Base-by-base conservation (phyloP, 106 monocot species). In the Apostasia shenzhenica region DNA sequence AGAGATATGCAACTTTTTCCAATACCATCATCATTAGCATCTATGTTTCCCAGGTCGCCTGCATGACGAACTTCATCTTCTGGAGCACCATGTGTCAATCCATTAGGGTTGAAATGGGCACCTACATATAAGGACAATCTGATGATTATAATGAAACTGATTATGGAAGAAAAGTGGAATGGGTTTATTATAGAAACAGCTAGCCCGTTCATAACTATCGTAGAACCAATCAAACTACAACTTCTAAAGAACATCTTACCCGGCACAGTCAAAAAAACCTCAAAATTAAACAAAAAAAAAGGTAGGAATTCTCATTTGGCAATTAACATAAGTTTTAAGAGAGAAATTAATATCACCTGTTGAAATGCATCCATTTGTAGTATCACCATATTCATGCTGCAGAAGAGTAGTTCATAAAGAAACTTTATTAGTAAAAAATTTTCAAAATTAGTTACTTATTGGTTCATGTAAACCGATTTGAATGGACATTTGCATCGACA, bases 301-400 rank as follows among this genome's bases (percentile, higher is more conserved):
- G 7, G 26, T 48, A 56, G 4, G 13, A 37, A 5, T 7, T 37
- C 47, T 65, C 2, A 12, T 26, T 6, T 65, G 48, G 26, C 44
- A 45, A 44, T 4, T 48, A 37, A 2, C 14, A 65, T 14, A 65
- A 26, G 26, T 26, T 14, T 14, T 9, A 63, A 63, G 0, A 14
- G 37, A 63, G 12, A 52, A 63, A 9, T 40, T 9, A 53, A 14
- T 37, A 51, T 57, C 54, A 88, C 88, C 88, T 67, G 85, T 90
- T 26, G 90, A 90, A 12, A 90, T 83, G 76, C 90, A 90, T 58
- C 90, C 90, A 83, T 90, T 90, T 63, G 90, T 90, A 14, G 90
- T 90, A 76, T 86, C 90, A 45, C 90, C 90, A 72, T 49, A 81
- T 42, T 82, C 81, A 76, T 90, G 86, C 88, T 88, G 81, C 63